These are phyloP conservation scores for Coemansia sp. DNA, from an alignment of 192 early-diverging fungal species.

Conservation along the genomic window DNA sequence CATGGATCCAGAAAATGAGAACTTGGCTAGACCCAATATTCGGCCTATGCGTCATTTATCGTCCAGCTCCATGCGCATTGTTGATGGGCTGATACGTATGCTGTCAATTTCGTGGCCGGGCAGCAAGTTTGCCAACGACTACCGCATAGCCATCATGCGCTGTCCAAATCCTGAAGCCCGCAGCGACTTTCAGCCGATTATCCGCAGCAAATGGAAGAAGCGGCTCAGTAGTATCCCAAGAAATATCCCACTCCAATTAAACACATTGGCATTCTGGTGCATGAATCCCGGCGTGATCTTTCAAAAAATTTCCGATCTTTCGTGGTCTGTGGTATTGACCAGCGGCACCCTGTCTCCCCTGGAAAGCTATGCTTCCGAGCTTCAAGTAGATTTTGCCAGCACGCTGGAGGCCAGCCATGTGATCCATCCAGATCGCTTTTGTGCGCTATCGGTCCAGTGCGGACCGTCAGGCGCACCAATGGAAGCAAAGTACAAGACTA, in stretches of 20 bases:
- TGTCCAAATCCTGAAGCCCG: conserved; percentile 8
- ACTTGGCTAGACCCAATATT: not conserved
- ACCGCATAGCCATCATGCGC: conserved; percentile 29
- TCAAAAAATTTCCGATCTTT: conserved; percentile 34
- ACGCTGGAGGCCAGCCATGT: conserved; percentile 66
- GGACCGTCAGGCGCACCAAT: conserved; percentile 44
- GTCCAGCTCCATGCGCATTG: conserved; percentile 15
- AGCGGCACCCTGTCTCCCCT: conserved; percentile 70
- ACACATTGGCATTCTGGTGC: conserved; percentile 42
- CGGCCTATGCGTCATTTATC: conserved; percentile 14
- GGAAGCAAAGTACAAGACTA: conserved; percentile 48
- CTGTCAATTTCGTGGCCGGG: conserved; percentile 9
- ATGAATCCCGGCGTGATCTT: conserved; percentile 42
- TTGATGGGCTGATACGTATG: conserved; percentile 29
- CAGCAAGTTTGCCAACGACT: conserved; percentile 22
- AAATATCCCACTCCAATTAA: conserved; percentile 6
- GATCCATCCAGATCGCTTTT: conserved; percentile 59
- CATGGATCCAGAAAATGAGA: not conserved
- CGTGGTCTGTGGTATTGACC: conserved; percentile 59
- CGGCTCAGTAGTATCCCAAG: not conserved
- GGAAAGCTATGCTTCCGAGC: conserved; percentile 57
- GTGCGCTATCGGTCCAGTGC: conserved; percentile 55
- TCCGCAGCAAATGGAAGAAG: not conserved
- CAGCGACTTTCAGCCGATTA: not conserved
- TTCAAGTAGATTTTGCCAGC: conserved; percentile 55